These are phyloP conservation scores for Striga asiatica DNA, from an alignment of 257 asterid genomes.

Conservation along the genomic window DNA sequence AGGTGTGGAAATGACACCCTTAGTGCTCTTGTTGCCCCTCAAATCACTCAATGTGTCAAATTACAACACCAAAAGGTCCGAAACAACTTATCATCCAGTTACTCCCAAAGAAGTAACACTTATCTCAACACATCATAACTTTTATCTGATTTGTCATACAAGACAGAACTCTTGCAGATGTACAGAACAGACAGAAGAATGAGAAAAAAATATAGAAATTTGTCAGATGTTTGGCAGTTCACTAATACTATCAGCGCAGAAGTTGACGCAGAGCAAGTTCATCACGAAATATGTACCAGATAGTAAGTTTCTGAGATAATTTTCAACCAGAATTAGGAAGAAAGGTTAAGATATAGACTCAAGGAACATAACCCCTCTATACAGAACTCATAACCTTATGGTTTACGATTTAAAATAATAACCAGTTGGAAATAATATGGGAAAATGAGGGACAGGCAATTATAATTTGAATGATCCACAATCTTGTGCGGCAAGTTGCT, in stretches of 20 bases:
- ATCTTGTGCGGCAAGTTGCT: not conserved
- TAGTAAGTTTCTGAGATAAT: not conserved
- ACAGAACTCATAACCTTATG: too few species aligned
- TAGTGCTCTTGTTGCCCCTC: not conserved
- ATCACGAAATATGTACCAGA: not conserved
- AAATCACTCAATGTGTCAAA: not conserved
- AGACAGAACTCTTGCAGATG: not conserved
- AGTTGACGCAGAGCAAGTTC: not conserved
- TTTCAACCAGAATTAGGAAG: not conserved
- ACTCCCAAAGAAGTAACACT: slow-evolving; percentile 4
- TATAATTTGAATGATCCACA: not conserved
- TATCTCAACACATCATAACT: not conserved
- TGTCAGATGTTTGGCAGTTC: not conserved
- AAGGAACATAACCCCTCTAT: too few species aligned
- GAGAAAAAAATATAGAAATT: not conserved
- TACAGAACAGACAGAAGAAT: not conserved
- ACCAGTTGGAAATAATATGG: not conserved
- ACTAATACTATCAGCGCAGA: not conserved
- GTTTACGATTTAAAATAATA: too few species aligned
- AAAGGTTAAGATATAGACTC: too few species aligned
- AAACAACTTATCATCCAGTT: not conserved
- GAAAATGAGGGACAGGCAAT: not conserved
- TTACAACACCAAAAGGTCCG: slow-evolving; percentile 11
- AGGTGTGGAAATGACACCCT: slow-evolving; percentile 5
- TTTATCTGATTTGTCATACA: slow-evolving; percentile 9